These are phyloP conservation scores for Linnemannia elongata DNA, from an alignment of 192 early-diverging fungal genomes.

Conservation along the genomic window DNA sequence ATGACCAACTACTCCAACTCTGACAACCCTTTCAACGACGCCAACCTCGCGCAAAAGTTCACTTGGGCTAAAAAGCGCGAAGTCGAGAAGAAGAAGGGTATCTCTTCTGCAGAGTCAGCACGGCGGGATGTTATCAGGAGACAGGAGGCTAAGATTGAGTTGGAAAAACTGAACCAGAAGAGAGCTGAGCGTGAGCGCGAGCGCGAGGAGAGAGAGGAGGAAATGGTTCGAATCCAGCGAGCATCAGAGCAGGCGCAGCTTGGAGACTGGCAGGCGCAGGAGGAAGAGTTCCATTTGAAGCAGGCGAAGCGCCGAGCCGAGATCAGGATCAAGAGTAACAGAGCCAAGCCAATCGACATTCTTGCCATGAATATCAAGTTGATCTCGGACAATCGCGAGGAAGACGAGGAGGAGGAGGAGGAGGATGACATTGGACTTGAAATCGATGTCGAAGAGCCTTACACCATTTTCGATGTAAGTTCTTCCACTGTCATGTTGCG, in stretches of 20 bases:
- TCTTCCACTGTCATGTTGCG: not conserved
- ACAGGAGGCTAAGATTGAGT: constrained; percentile 78
- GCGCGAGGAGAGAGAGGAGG: constrained; percentile 84
- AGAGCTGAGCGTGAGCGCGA: constrained; percentile 88
- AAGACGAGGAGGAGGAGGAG: constrained; percentile 78
- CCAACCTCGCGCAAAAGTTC: constrained; percentile 87
- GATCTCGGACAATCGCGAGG: constrained; percentile 76
- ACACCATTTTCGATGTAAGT: constrained; percentile 77
- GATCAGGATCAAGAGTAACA: constrained; percentile 88
- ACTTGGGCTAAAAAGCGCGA: constrained; percentile 96
- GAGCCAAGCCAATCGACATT: constrained; percentile 94
- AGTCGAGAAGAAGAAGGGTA: constrained; percentile 79
- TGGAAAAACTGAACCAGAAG: constrained; percentile 85
- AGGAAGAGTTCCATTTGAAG: constrained; percentile 93
- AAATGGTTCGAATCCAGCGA: constrained; percentile 76
- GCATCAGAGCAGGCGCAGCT: constrained; percentile 89
- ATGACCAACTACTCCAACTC: constrained; percentile 74
- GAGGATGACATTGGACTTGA: constrained; percentile 73
- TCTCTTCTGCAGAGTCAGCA: constrained; percentile 68
- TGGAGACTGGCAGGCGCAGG: constrained; percentile 96
- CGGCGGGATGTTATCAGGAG: constrained; percentile 66
- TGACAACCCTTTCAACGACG: constrained; percentile 88
- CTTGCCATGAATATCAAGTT: constrained; percentile 91
- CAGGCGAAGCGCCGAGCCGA: constrained; percentile 94
- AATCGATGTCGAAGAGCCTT: constrained; percentile 92